Evolutionary conservation across 371 early-diverging fungal genomes (phyloP).

Genomic region (Syncephalastrum contaminatum): DNA sequence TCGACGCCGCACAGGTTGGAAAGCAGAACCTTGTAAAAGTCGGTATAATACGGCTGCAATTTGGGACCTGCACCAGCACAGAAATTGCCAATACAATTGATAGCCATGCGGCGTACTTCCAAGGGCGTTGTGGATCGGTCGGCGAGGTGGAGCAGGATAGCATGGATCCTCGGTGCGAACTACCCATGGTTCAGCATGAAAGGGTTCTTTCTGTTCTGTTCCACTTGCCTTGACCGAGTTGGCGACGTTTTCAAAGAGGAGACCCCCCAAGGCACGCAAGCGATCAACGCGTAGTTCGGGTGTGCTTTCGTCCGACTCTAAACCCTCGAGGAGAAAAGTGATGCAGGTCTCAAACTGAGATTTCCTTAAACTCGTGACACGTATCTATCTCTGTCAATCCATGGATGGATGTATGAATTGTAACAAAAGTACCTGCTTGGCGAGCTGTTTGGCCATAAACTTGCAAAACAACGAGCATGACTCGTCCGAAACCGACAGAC

Average conservation of each 20-base stretch:
- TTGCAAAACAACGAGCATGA: slow-evolving; percentile 39
- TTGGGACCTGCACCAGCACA: slow-evolving; percentile 46
- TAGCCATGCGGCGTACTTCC: slow-evolving; percentile 61
- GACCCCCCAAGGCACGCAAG: slow-evolving; percentile 43
- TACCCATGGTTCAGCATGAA: slow-evolving; percentile 1
- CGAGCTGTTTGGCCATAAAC: slow-evolving; percentile 41
- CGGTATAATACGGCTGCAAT: slow-evolving; percentile 33
- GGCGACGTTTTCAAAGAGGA: slow-evolving; percentile 46
- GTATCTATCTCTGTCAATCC: slow-evolving; percentile 22
- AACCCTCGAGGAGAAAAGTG: slow-evolving; percentile 30
- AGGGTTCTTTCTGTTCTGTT: neutral
- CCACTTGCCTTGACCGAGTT: slow-evolving; percentile 33
- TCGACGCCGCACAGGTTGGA: slow-evolving; percentile 37
- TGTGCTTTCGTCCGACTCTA: slow-evolving; percentile 19
- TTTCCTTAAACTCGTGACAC: slow-evolving; percentile 28
- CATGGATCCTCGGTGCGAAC: slow-evolving; percentile 28
- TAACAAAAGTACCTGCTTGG: slow-evolving; percentile 36
- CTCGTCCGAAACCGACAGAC: slow-evolving; percentile 22
- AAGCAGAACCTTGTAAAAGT: slow-evolving; percentile 43
- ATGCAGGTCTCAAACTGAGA: slow-evolving; percentile 36
- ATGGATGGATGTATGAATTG: neutral
- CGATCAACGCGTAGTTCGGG: slow-evolving; percentile 36
- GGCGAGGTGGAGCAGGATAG: slow-evolving; percentile 28
- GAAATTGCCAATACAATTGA: slow-evolving; percentile 62
- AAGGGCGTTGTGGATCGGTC: slow-evolving; percentile 30